Evolutionary conservation across 2,329 filamentous ascomycete genomes (phyloP).

Genomic region (Claviceps arundinis): DNA sequence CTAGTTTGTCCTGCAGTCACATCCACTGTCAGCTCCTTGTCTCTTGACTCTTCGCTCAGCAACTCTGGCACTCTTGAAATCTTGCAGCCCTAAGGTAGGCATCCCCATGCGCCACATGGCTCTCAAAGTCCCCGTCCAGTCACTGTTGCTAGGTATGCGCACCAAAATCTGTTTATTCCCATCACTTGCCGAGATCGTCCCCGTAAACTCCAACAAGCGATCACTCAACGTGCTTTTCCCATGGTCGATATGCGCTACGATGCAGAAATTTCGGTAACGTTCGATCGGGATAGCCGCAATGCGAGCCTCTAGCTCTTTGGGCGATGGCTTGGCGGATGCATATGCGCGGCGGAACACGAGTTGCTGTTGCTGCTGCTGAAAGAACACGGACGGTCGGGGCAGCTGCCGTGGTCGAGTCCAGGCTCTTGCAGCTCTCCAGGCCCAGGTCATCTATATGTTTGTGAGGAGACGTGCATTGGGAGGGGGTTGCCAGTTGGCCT

Average conservation of each 20-base stretch:
- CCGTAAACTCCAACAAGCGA: conserved; percentile 81
- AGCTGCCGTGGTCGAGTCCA: conserved; percentile 23
- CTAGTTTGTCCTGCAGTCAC: conserved; percentile 55
- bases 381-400: conserved; percentile 5
- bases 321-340: conserved; percentile 16
- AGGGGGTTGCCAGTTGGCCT: neutral
- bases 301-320: conserved; percentile 27
- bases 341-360: conserved; percentile 5
- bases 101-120: too few relatives aligned
- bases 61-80: too few relatives aligned
- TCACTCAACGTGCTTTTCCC: conserved; percentile 95
- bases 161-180: conserved; percentile 82
- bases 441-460: conserved; percentile 23
- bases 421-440: conserved; percentile 22
- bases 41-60: too few relatives aligned
- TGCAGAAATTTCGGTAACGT: conserved; percentile 89
- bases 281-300: conserved; percentile 67
- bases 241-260: conserved; percentile 97
- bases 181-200: conserved; percentile 71
- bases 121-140: too few relatives aligned
- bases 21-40: neutral
- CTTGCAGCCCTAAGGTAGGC: too few relatives aligned
- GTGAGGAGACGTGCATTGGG: conserved; percentile 4
- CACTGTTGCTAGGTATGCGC: neutral
- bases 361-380: neutral